phyloP scores from a whole-genome alignment of 176 grass and related monocot genomes.

The Carex pumila region DNA sequence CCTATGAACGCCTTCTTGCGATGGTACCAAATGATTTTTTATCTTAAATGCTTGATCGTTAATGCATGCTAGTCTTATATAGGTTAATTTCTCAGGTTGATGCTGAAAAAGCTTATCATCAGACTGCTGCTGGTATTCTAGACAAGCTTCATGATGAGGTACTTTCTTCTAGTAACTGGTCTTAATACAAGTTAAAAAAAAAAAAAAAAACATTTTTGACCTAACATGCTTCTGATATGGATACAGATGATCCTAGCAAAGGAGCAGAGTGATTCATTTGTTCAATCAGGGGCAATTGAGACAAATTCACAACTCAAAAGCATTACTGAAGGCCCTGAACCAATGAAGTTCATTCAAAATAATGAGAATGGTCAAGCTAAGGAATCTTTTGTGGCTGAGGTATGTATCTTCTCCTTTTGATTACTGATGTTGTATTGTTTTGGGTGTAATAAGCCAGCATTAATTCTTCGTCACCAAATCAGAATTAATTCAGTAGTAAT shows the following conservation, averaged over 20 bases:
- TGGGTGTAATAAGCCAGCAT: too few species aligned
- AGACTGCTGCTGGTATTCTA: slow-evolving; percentile 76
- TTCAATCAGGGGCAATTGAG: slow-evolving; percentile 29
- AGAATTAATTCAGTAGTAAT: not conserved
- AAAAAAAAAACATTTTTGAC: not conserved
- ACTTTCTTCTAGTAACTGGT: slow-evolving; percentile 17
- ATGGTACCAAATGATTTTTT: slow-evolving; percentile 36
- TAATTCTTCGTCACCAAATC: too few species aligned
- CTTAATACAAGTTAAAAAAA: not conserved
- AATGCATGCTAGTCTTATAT: slow-evolving; percentile 8
- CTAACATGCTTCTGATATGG: slow-evolving; percentile 6
- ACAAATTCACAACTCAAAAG: slow-evolving; percentile 28
- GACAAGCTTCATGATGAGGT: slow-evolving; percentile 93
- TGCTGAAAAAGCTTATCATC: slow-evolving; percentile 91
- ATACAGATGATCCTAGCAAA: slow-evolving; percentile 62
- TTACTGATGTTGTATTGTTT: not conserved
- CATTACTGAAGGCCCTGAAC: slow-evolving; percentile 33
- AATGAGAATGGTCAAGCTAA: slow-evolving; percentile 41
- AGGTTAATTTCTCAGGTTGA: slow-evolving; percentile 57
- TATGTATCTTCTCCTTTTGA: slow-evolving; percentile 44
- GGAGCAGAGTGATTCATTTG: slow-evolving; percentile 42
- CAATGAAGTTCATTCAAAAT: slow-evolving; percentile 39
- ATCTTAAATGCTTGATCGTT: not conserved
- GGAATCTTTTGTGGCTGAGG: slow-evolving; percentile 69
- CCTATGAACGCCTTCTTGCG: slow-evolving; percentile 64